Evolutionary conservation across 23 red algal genomes (phyloP), one percentile per base, ranked within the genome.

Genomic region (Gracilaria caudata): DNA sequence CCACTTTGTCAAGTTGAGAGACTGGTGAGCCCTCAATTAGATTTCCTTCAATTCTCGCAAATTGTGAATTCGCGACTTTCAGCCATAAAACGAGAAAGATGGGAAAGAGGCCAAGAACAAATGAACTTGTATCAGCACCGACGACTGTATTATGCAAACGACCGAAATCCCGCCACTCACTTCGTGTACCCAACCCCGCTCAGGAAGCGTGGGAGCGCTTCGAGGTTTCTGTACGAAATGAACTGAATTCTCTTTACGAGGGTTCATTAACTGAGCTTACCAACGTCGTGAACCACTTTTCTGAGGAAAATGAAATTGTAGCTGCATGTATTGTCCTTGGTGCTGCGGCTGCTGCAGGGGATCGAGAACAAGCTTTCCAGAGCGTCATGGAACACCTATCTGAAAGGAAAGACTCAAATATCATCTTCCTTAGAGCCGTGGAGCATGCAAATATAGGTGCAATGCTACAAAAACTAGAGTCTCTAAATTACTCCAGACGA

Each of bases 281-380:
- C 34, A 36, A 40, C 39, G 32, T 39, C 34, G 37, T 71, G 2
- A 41, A 41, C 34, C 37, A 71, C 26, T 71, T 71, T 41, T 71
- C 80, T 11, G 55, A 84, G 7, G 61, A 66, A 0, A 39, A 37
- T 47, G 46, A 78, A 54, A 71, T 84, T 43, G 56, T 64, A 68
- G 39, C 80, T 28, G 80, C 63, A 29, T 84, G 80, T 51, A 28
- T 84, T n/a, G 44, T 51, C 2, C 13, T 84, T 14, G 80, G 80
- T 13, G 80, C 80, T 20, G 80, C 80, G 2, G 59, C 80, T 34
- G 80, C 80, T 64, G 80, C 80, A 14, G 80, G 80, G 26, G 80
- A 84, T 60, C 80, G 80, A 21, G 57, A 59, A 21, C 56, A 84
- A 34, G 39, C 63, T 39, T 84, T 84, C 34, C 17, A 71, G 49